These are phyloP conservation scores for Lentinula detonsa DNA, from an alignment of 768 basidiomycete species.

Conservation along the genomic window DNA sequence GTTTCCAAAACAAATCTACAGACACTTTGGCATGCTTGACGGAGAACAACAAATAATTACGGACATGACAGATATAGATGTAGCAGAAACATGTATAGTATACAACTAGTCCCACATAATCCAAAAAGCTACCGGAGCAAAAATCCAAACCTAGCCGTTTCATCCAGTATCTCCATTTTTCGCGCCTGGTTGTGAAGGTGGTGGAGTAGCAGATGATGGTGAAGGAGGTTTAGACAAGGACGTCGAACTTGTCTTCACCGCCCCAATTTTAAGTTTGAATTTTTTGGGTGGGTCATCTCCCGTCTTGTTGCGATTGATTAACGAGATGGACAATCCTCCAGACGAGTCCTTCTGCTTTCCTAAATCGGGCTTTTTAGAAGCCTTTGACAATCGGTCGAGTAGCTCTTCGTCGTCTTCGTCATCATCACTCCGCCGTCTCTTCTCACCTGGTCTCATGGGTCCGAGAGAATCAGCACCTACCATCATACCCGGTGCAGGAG, in stretches of 20 bases:
- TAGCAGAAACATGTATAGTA: background rate
- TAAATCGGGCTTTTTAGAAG: conserved; percentile 45
- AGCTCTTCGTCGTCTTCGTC: conserved; percentile 70
- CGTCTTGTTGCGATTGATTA: conserved; percentile 30
- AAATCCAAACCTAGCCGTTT: background rate
- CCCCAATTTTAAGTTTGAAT: conserved; percentile 68
- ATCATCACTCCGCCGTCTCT: conserved; percentile 66
- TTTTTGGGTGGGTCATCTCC: conserved; percentile 62
- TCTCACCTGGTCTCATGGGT: conserved; percentile 54
- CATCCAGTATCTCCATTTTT: conserved; percentile 77
- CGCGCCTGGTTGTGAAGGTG: conserved; percentile 56
- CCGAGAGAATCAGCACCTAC: conserved; percentile 27
- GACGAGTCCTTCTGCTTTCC: conserved; percentile 36
- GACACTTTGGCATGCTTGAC: background rate
- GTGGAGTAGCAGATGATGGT: conserved; percentile 29
- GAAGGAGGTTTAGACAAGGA: conserved; percentile 13
- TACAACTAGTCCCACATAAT: background rate
- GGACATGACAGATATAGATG: background rate
- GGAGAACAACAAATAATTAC: background rate
- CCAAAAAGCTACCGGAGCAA: conserved; percentile 3
- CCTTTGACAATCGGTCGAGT: conserved; percentile 56
- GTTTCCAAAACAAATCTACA: background rate
- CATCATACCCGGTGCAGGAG: conserved; percentile 28
- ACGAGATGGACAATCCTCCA: conserved; percentile 1
- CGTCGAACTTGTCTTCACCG: conserved; percentile 27